These are phyloP conservation scores for Suhomyces xylopsoci DNA, from an alignment of 805 yeast species.

Conservation along the genomic window DNA sequence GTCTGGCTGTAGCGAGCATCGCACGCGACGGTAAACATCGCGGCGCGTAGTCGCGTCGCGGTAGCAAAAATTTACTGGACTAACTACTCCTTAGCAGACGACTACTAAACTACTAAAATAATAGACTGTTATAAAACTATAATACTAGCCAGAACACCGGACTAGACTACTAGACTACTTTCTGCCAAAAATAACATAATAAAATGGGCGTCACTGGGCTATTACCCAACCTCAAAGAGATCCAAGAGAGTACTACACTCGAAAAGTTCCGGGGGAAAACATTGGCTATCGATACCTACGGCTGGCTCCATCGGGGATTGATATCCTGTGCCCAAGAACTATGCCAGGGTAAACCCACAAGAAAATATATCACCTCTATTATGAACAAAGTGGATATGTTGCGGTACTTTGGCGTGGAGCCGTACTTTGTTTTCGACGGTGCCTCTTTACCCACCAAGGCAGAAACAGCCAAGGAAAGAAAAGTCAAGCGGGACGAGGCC, in stretches of 20 bases:
- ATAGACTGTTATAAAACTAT: background rate
- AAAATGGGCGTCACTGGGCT: conserved; percentile 83
- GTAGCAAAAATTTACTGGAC: background rate
- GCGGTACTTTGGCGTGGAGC: conserved; percentile 63
- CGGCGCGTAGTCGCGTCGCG: background rate
- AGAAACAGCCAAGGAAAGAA: conserved; percentile 67
- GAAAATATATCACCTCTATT: conserved; percentile 68
- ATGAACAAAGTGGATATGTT: conserved; percentile 66
- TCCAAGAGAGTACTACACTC: conserved; percentile 59
- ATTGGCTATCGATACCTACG: conserved; percentile 91
- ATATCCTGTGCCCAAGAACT: conserved; percentile 81
- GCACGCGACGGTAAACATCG: background rate
- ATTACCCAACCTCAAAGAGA: conserved; percentile 72
- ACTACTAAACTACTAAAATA: background rate
- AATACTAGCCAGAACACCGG: too few species aligned
- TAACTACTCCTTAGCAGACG: background rate
- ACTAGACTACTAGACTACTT: background rate
- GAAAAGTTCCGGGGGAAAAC: conserved; percentile 66
- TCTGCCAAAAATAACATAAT: background rate
- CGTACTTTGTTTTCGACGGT: conserved; percentile 93
- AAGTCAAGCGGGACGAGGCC: conserved; percentile 54
- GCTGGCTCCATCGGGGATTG: conserved; percentile 92
- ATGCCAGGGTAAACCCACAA: conserved; percentile 66
- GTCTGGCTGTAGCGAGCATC: background rate
- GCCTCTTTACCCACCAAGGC: conserved; percentile 77